Evolutionary conservation across 441 rosid species (phyloP).

Genomic region (Pelargonium cotyledonis): DNA sequence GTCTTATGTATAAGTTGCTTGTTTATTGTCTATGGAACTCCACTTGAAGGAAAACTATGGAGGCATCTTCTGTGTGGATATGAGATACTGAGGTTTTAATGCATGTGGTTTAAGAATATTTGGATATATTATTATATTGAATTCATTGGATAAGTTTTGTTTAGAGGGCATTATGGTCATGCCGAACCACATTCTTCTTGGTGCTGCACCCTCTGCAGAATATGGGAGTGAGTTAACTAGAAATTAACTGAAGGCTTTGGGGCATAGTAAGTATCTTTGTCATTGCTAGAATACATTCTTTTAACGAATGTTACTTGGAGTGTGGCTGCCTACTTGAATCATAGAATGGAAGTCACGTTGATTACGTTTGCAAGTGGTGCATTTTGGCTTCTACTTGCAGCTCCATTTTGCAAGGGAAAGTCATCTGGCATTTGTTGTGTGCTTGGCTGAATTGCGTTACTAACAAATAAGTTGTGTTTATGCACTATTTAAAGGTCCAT

Average conservation of each 20-base stretch:
- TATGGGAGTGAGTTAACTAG: slow-evolving; percentile 15
- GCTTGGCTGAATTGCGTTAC: too few relatives aligned
- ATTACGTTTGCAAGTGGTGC: slow-evolving; percentile 19
- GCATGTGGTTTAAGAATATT: slow-evolving; percentile 23
- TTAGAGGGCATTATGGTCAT: slow-evolving; percentile 18
- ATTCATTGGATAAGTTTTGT: slow-evolving; percentile 22
- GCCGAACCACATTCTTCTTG: slow-evolving; percentile 15
- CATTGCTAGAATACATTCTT: slow-evolving; percentile 8
- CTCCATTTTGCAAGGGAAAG: slow-evolving; percentile 2
- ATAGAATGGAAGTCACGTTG: slow-evolving; percentile 6
- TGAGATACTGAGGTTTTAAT: slow-evolving; percentile 22
- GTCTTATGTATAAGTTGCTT: slow-evolving; percentile 39
- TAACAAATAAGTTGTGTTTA: too few relatives aligned
- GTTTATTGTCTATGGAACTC: slow-evolving; percentile 30
- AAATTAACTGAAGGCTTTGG: slow-evolving; percentile 20
- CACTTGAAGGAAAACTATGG: slow-evolving; percentile 28
- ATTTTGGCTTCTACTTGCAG: slow-evolving; percentile 10
- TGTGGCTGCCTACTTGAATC: slow-evolving; percentile 13
- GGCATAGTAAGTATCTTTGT: slow-evolving; percentile 17
- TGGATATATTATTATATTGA: slow-evolving; percentile 24
- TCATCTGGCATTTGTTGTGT: too few relatives aligned
- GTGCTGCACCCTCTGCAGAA: slow-evolving; percentile 13
- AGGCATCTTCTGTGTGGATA: slow-evolving; percentile 26
- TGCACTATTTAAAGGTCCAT: too few relatives aligned
- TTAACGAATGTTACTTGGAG: slow-evolving; percentile 14